Evolutionary conservation across 2,329 filamentous ascomycete genomes (phyloP), one percentile per base, ranked within the genome.

Genomic region (Phialophora chinensis): DNA sequence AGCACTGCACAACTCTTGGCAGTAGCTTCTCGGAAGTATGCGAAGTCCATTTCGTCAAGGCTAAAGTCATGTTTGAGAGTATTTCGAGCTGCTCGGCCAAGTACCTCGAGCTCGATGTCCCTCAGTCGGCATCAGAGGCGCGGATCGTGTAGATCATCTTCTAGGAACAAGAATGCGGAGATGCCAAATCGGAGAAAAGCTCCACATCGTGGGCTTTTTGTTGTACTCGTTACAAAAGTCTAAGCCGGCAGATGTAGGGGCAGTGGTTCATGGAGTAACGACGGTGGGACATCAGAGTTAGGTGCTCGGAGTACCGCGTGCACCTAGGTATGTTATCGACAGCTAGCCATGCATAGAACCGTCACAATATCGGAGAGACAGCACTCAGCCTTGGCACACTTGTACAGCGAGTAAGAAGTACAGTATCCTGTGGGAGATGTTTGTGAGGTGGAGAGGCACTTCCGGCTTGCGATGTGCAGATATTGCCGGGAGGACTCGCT

Each of bases 91-190:
- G n/a, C n/a, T 50, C 47, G 47, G 47, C 47, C 47, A 12, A 23
- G 23, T 50, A 50, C n/a, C 47, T 10, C 47, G 23, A 25, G 47
- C 47, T 50, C 47, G 23, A 50, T 10, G 47, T 25, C 11, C 23
- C 23, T 11, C 7, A 14, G 23, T 50, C 47, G 47, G 47, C n/a
- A 25, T 25, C n/a, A 20, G 47, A 50, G 23, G 47, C 47, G 47
- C n/a, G 47, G 47, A 50, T 50, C 47, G n/a, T 50, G 47, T 4
- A 50, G 47, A 25, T 50, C 47, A 3, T 23, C 47, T 50, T 50
- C 47, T 11, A 50, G 47, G 47, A 50, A 50, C 47, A 50, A 50
- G n/a, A 50, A 25, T 20, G 23, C n/a, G 47, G 47, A 50, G 47
- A 50, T 7, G 11, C n/a, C n/a, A 20, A 25, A 20, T 50, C 11